Evolutionary conservation across 345 rosid genomes (phyloP).

Genomic region (Lumnitzera littorea): DNA sequence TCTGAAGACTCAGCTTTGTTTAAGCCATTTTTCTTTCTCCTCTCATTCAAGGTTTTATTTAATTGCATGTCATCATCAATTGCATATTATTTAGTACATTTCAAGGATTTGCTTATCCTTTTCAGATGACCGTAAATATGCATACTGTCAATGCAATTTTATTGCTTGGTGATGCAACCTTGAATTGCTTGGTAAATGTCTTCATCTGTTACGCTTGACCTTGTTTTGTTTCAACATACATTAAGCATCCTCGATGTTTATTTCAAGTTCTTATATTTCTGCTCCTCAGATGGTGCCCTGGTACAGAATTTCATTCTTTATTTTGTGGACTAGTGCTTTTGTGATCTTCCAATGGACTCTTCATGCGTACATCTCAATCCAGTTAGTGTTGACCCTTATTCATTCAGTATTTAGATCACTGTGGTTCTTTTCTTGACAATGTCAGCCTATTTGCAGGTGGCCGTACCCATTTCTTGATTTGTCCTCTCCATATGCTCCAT

Average conservation of each 20-base stretch:
- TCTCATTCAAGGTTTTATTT: neutral
- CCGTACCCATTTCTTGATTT: constrained; percentile 68
- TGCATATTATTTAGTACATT: neutral
- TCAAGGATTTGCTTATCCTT: constrained; percentile 7
- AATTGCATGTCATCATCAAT: neutral
- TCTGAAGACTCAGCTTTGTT: too few relatives aligned
- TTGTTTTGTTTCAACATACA: neutral
- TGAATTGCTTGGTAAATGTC: constrained; percentile 50
- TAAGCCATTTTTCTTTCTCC: neutral
- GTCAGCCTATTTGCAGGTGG: constrained; percentile 38
- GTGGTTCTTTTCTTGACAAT: neutral
- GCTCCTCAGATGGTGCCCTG: constrained; percentile 50
- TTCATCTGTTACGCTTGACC: neutral
- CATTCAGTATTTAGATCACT: neutral
- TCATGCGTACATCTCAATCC: constrained; percentile 36
- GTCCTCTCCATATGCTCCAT: constrained; percentile 44
- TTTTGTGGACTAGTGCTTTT: constrained; percentile 49
- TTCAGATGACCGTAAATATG: constrained; percentile 56
- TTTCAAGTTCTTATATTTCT: neutral
- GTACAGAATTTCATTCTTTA: constrained; percentile 59
- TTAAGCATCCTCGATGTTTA: neutral
- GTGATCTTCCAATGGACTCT: constrained; percentile 57
- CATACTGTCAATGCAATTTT: constrained; percentile 52
- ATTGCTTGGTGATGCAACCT: constrained; percentile 47
- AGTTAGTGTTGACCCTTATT: constrained; percentile 20